Percentiles rank a stretch among this genome's conserved stretches.
phyloP scores from a whole-genome alignment of 345 rosid genomes.

The Syzygium aromaticum region DNA sequence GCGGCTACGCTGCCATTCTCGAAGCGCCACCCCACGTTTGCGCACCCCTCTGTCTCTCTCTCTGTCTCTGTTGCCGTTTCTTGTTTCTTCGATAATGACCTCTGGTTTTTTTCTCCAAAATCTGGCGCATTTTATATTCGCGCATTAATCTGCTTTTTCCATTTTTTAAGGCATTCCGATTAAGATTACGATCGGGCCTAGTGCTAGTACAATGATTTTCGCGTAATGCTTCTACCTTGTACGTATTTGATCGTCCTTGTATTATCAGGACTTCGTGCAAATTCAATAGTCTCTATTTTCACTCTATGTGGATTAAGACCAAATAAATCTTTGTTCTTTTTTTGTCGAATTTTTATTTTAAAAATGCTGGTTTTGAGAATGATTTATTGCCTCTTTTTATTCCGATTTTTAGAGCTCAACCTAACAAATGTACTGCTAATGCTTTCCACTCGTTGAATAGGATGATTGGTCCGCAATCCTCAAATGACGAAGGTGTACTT shows the following conservation, averaged over 20 bases:
- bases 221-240: neutral
- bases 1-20: neutral
- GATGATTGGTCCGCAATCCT: neutral
- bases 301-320: neutral
- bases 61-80: neutral
- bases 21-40: neutral
- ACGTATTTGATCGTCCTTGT: neutral
- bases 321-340: neutral
- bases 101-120: neutral
- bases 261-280: neutral
- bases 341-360: neutral
- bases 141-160: neutral
- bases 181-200: neutral
- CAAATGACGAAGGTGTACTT: neutral
- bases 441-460: too few relatives aligned
- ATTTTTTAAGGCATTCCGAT: neutral
- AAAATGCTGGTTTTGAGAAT: neutral
- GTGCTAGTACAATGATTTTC: neutral
- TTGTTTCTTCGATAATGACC: neutral
- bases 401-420: neutral
- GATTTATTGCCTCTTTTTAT: neutral
- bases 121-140: neutral
- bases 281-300: neutral
- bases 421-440: neutral
- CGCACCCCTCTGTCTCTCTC: neutral